Evolutionary conservation across 208 protist species (phyloP), one percentile per base, ranked within the genome.

Genomic region (Phytomonas sp.): DNA sequence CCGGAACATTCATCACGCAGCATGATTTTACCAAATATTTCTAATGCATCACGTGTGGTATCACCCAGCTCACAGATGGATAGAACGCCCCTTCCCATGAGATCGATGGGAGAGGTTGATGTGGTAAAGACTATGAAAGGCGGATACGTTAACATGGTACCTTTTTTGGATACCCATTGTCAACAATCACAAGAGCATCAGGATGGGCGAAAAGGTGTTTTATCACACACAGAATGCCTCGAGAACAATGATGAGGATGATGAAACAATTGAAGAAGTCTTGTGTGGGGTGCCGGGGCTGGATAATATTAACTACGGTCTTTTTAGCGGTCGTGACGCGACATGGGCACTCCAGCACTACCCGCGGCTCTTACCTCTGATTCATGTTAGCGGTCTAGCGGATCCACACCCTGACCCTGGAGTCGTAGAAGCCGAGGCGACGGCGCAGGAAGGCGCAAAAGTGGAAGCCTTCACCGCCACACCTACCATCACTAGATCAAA

Each of bases 231-330:
- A 8, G 30, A 62, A 56, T 66, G 67, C 11, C 56, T 31, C 60
- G 23, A 60, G 59, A 59, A 42, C 37, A 69, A 52, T 60, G 60
- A 80, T 19, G 62, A 79, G 3, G 74, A 84, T 8, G 80, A 85
- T 16, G 81, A 92, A 29, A 60, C 69, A 29, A 69, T 67, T n/a
- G 79, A 88, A 30, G 89, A 95, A 69, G 75, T 95, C 31, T 69
- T 95, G 19, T 93, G 87, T 66, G 83, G 85, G 8, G 78, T 92
- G 29, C 87, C 87, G 3, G 87, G 87, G 0, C 81, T 95, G 29
- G 90, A 95, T 67, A 85, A 87, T 70, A 93, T 93, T 63, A 95
- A 95, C 77, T 93, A 83, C 66, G 90, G 90, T 29, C 84, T 83
- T 60, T 89, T 93, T 71, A 84, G 82, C 66, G 90, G 87, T 3